Base-by-base conservation (phyloP, 495 filamentous ascomycete species). In the Durotheca rogersii region DNA sequence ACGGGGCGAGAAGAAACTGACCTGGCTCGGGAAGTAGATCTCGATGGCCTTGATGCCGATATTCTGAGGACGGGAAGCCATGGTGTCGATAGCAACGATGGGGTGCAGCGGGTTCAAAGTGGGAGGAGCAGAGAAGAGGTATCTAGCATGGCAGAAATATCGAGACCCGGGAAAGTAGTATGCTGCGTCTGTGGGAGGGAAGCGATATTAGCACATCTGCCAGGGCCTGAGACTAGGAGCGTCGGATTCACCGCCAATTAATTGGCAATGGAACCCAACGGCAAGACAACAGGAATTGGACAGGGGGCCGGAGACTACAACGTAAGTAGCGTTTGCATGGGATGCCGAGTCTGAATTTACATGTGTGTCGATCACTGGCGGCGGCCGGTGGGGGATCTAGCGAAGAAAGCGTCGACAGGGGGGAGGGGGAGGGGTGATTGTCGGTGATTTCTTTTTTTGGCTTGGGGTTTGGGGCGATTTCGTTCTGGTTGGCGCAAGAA, bases 11-110 rank as follows among this genome's bases (percentile, higher is more conserved):
- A 6, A 14, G 15, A 18, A 38, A 72, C 86, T 51, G 73, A 95
- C 93, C 84, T 96, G 93, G 69, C 81, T 88, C 44, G 93, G 93
- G 69, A 95, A 95, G 75, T 98, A 98, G 69, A 98, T 86, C 77
- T 97, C 93, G 73, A 98, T 93, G 89, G 88, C 93, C 81, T 97
- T 98, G 72, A 98, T 95, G 82, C 93, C 93, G 67, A 98, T 88
- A 75, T 96, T 97, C 71, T 92, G 84, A 49, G 93, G 89, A 69
- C 89, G 88, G 57, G 88, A 64, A 64, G 88, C 82, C 93, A 96
- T 97, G 60, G 58, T 85, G 73, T 62, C 42, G 27, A n/a, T n/a
- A n/a, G n/a, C n/a, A 55, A 37, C 39, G 37, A 27, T 4, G 4
- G 23, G 23, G 23, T 27, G 25, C 18, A 33, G 15, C 4, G 7